These are phyloP conservation scores for Davidsoniella virescens DNA, from an alignment of 2,329 filamentous ascomycete genomes.

Conservation along the genomic window DNA sequence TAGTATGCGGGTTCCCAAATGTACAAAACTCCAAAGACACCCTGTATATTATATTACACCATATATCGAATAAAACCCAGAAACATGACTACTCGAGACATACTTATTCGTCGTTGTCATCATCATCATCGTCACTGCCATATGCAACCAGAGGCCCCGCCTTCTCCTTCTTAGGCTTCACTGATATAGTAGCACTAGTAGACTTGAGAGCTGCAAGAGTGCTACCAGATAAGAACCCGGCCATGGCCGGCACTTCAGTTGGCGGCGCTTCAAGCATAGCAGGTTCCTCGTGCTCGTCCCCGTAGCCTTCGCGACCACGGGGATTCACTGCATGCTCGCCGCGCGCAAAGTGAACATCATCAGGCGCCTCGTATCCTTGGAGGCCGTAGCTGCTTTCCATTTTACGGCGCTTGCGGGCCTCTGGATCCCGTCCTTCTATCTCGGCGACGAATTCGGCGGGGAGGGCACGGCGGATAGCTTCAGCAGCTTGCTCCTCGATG, in stretches of 20 bases:
- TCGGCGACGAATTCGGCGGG: slow-evolving; percentile 85
- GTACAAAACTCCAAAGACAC: slow-evolving; percentile 9
- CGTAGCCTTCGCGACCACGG: slow-evolving; percentile 39
- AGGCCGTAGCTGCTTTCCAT: slow-evolving; percentile 80
- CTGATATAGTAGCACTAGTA: slow-evolving; percentile 36
- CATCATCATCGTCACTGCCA: slow-evolving; percentile 46
- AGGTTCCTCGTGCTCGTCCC: slow-evolving; percentile 37
- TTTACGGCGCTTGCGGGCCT: slow-evolving; percentile 73
- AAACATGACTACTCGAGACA: not conserved
- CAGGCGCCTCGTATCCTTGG: slow-evolving; percentile 82
- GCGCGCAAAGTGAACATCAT: slow-evolving; percentile 81
- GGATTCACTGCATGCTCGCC: slow-evolving; percentile 53
- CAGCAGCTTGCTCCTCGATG: slow-evolving; percentile 91
- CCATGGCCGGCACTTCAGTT: slow-evolving; percentile 22
- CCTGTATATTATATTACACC: not conserved
- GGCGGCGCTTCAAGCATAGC: slow-evolving; percentile 2
- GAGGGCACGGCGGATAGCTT: slow-evolving; percentile 74
- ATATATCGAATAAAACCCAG: slow-evolving; percentile 12
- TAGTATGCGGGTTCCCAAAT: no score
- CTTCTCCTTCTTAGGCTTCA: slow-evolving; percentile 35
- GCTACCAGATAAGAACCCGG: slow-evolving; percentile 64
- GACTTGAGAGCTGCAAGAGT: slow-evolving; percentile 64
- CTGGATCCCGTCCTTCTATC: slow-evolving; percentile 79
- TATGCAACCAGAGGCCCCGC: slow-evolving; percentile 72
- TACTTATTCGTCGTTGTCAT: slow-evolving; percentile 12